phyloP scores from a whole-genome alignment of 2,329 filamentous ascomycete genomes.

The Fusarium sp. region DNA sequence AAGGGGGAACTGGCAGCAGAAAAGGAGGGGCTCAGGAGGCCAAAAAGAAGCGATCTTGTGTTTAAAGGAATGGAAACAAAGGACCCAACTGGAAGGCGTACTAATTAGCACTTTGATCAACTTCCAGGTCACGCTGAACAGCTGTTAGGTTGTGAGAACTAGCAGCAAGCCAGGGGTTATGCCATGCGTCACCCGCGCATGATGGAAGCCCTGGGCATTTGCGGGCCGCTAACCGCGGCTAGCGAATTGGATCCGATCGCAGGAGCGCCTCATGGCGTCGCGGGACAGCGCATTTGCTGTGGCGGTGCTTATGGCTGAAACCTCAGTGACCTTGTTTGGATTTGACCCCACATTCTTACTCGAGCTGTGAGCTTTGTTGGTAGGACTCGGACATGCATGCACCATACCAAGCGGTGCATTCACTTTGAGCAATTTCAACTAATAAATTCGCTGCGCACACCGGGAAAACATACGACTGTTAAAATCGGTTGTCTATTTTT shows the following conservation, averaged over 20 bases:
- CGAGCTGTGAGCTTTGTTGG: background rate
- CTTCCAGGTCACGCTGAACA: slow-evolving; percentile 25
- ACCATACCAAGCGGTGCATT: background rate
- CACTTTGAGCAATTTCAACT: background rate
- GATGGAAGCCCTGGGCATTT: background rate
- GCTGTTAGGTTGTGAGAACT: background rate
- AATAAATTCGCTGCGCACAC: background rate
- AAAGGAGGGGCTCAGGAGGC: background rate
- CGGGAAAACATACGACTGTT: background rate
- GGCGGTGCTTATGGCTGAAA: slow-evolving; percentile 15
- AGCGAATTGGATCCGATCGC: slow-evolving; percentile 7
- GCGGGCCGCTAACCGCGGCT: background rate
- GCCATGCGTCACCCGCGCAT: slow-evolving; percentile 31
- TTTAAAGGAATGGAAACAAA: background rate
- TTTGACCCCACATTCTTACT: background rate
- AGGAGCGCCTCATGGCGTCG: slow-evolving; percentile 15
- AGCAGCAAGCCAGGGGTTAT: slow-evolving; percentile 6
- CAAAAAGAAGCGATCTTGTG: background rate
- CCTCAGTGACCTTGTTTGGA: background rate
- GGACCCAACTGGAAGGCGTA: background rate
- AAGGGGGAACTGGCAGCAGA: background rate
- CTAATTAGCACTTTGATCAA: slow-evolving; percentile 15
- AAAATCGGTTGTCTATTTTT: background rate
- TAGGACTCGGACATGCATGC: slow-evolving; percentile 6
- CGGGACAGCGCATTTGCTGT: background rate